These are phyloP conservation scores for Hemerocallis citrina DNA, from an alignment of 106 monocot genomes.

Conservation along the genomic window DNA sequence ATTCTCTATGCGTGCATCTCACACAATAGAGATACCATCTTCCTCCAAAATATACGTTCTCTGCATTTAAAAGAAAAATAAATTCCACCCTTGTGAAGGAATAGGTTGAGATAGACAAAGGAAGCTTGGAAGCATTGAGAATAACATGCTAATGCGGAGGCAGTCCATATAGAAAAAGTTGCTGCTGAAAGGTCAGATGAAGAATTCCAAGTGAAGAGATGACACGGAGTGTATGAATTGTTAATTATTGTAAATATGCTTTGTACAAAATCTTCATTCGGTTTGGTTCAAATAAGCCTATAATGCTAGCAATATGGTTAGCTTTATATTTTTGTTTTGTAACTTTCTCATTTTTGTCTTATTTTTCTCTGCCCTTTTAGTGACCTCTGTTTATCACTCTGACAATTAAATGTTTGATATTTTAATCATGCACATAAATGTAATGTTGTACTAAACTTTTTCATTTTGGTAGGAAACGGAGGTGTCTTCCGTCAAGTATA, in stretches of 20 bases:
- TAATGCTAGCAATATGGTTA: not conserved
- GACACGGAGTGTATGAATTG: not conserved
- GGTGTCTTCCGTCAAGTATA: conserved; percentile 87
- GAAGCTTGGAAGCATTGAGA: not conserved
- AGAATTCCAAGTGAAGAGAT: not conserved
- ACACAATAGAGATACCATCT: too few relatives aligned
- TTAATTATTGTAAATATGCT: not conserved
- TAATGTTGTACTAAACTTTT: conserved; percentile 1
- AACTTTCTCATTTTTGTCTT: not conserved
- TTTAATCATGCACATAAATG: not conserved
- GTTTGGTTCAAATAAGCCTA: not conserved
- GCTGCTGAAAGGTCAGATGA: not conserved
- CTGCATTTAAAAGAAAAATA: too few relatives aligned
- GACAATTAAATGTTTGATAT: not conserved
- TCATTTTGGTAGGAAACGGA: conserved; percentile 68
- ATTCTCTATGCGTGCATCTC: too few relatives aligned
- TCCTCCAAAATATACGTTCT: too few relatives aligned
- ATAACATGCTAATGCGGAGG: not conserved
- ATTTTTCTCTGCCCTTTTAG: not conserved
- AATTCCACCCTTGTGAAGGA: not conserved
- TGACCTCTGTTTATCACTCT: not conserved
- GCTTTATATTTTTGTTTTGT: not conserved
- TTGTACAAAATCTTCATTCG: not conserved
- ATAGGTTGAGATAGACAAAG: not conserved
- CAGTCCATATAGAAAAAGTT: not conserved